Evolutionary conservation across 2,329 filamentous ascomycete genomes (phyloP).

Genomic region (Rutstroemia sp.): DNA sequence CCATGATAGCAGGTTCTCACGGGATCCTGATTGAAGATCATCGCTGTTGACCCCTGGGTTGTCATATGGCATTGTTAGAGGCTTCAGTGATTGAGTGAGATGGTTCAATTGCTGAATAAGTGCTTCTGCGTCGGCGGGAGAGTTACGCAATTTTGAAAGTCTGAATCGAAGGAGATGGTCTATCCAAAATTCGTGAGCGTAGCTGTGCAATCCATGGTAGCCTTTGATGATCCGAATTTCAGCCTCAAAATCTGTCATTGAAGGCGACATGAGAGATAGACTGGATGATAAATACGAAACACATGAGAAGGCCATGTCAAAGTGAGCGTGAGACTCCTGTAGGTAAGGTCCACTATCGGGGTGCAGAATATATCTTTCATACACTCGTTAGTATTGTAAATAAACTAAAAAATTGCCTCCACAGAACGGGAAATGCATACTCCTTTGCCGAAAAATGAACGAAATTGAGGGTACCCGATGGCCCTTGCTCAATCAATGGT

Average conservation of each 20-base stretch:
- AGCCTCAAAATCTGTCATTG: background rate
- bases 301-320: constrained; percentile 11
- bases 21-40: no score
- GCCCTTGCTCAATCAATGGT: constrained; percentile 14
- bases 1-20: no score
- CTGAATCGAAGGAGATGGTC: background rate
- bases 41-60: no score
- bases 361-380: constrained; percentile 9
- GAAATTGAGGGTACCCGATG: constrained; percentile 9
- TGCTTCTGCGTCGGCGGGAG: no score
- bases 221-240: constrained; percentile 2
- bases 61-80: no score
- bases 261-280: background rate
- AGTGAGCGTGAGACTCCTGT: constrained; percentile 3
- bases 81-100: no score
- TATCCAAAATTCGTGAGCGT: background rate
- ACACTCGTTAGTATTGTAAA: no score
- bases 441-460: constrained; percentile 16
- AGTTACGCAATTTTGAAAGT: no score
- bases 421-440: background rate
- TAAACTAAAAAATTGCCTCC: no score
- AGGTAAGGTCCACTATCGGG: constrained; percentile 4
- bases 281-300: constrained; percentile 1
- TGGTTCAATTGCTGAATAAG: no score
- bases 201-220: constrained; percentile 10